These are phyloP conservation scores for Gossypium anomalum DNA, from an alignment of 345 rosid genomes.

Conservation along the genomic window DNA sequence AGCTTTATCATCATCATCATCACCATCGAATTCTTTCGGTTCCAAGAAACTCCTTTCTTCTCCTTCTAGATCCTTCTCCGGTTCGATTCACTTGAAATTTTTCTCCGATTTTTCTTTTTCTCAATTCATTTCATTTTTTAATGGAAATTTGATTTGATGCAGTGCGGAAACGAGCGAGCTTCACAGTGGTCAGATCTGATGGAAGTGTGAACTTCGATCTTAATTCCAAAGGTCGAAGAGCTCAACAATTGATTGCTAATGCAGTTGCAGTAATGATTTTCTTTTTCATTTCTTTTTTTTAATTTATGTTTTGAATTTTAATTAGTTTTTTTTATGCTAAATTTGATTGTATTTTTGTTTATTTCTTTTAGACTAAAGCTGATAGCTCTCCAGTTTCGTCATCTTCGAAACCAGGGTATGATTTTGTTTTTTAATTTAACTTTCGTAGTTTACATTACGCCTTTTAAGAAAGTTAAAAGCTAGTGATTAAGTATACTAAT, in stretches of 20 bases:
- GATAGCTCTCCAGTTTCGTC: slow-evolving; percentile 52
- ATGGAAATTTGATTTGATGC: slow-evolving; percentile 15
- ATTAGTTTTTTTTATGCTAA: background rate
- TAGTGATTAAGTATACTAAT: background rate
- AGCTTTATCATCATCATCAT: slow-evolving; percentile 35
- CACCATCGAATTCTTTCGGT: slow-evolving; percentile 43
- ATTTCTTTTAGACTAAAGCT: slow-evolving; percentile 46
- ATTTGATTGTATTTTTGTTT: slow-evolving; percentile 15
- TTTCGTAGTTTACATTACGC: background rate
- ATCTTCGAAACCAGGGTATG: slow-evolving; percentile 61
- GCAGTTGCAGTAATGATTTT: slow-evolving; percentile 64
- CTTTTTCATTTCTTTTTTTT: background rate
- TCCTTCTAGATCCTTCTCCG: slow-evolving; percentile 45
- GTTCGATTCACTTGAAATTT: slow-evolving; percentile 23
- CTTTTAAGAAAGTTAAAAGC: background rate
- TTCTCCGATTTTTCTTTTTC: background rate
- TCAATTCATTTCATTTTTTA: background rate
- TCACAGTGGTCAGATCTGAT: slow-evolving; percentile 59
- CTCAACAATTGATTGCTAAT: slow-evolving; percentile 49
- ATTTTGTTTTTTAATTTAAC: background rate
- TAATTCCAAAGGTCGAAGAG: slow-evolving; percentile 30
- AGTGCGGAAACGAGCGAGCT: slow-evolving; percentile 43
- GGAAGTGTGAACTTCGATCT: slow-evolving; percentile 37
- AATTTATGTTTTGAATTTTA: background rate
- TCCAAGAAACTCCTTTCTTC: slow-evolving; percentile 38